Evolutionary conservation across 257 asterid genomes (phyloP).

Genomic region (Solanum pimpinellifolium): DNA sequence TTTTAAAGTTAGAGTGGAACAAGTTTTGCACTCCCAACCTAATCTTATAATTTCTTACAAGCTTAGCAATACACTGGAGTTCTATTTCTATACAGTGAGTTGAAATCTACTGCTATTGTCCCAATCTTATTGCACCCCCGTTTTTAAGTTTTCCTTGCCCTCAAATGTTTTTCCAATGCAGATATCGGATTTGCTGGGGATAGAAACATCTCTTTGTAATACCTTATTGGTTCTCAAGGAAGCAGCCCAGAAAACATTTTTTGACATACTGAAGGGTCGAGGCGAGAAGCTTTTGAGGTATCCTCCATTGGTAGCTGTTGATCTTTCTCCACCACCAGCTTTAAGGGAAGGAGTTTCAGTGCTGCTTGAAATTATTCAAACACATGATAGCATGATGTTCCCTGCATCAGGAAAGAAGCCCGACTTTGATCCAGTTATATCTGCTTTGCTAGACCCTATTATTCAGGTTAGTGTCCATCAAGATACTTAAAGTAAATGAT

Average conservation of each 20-base stretch:
- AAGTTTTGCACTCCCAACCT: conserved; percentile 96
- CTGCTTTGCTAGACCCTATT: conserved; percentile 94
- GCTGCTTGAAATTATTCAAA: conserved; percentile 85
- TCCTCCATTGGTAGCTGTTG: conserved; percentile 87
- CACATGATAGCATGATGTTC: conserved; percentile 81
- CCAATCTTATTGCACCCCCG: neutral
- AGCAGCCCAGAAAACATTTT: conserved; percentile 85
- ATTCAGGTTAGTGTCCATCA: conserved; percentile 51
- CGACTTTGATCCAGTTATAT: conserved; percentile 74
- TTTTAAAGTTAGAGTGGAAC: conserved; percentile 96
- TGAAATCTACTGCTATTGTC: neutral
- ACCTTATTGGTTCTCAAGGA: conserved; percentile 93
- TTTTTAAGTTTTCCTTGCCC: neutral
- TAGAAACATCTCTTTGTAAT: conserved; percentile 80
- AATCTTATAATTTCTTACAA: conserved; percentile 79
- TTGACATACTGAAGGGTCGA: conserved; percentile 76
- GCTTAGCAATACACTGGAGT: conserved; percentile 85
- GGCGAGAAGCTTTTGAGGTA: conserved; percentile 93
- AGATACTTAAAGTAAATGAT: neutral
- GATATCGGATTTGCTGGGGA: conserved; percentile 90
- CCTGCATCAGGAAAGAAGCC: conserved; percentile 65
- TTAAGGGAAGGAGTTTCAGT: conserved; percentile 80
- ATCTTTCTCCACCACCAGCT: conserved; percentile 92
- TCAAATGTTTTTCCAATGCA: conserved; percentile 16
- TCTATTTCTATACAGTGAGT: conserved; percentile 94